These are phyloP conservation scores for Alternaria novae-zelandiae DNA, from an alignment of 2,329 filamentous ascomycete genomes.

Conservation along the genomic window DNA sequence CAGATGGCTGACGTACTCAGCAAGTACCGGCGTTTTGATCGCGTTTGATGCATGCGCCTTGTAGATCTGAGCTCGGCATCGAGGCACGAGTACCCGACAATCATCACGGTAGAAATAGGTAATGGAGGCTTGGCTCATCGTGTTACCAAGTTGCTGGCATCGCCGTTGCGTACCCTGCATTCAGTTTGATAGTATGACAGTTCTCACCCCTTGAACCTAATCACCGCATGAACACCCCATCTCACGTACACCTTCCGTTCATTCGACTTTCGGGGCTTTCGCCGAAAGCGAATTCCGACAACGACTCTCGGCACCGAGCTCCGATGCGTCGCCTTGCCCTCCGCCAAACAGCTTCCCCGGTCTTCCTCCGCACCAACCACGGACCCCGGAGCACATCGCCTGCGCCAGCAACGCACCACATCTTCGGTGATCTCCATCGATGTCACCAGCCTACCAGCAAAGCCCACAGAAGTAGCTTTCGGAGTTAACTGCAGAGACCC, in stretches of 20 bases:
- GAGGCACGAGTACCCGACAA: background rate
- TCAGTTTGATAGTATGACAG: background rate
- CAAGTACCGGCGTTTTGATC: background rate
- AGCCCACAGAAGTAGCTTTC: background rate
- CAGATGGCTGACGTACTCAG: background rate
- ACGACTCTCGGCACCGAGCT: background rate
- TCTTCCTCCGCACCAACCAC: slow-evolving; percentile 10
- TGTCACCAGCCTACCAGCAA: background rate
- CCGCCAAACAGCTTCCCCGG: background rate
- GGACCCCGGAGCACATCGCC: background rate
- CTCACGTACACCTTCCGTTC: background rate
- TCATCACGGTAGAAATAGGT: background rate
- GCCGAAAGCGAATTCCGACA: background rate
- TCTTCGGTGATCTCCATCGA: background rate
- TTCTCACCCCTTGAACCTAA: background rate
- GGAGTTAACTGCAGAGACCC: background rate
- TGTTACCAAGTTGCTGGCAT: background rate
- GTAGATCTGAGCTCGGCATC: background rate
- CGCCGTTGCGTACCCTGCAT: background rate
- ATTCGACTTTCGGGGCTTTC: background rate
- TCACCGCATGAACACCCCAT: background rate
- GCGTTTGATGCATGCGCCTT: background rate
- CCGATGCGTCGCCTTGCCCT: background rate
- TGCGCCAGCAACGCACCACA: background rate
- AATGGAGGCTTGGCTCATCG: background rate